Evolutionary conservation across 2,329 filamentous ascomycete genomes (phyloP), one percentile per base, ranked within the genome.

Genomic region (Emergomyces africanus): DNA sequence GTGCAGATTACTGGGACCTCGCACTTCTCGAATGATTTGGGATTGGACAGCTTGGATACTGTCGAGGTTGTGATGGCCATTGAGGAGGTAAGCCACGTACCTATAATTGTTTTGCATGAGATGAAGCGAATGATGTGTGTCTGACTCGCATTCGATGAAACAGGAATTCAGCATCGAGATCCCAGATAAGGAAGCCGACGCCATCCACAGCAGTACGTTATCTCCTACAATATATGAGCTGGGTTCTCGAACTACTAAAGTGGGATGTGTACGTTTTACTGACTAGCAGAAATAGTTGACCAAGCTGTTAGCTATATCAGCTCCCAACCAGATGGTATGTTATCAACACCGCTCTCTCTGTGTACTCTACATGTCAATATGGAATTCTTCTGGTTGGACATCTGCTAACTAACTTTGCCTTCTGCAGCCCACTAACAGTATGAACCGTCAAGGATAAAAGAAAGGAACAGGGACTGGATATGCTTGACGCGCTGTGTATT

Each of bases 31-130:
- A 97, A 96, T 76, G 92, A 99, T 78, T 88, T 99, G 64, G 94
- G 91, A 66, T 81, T 99, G 70, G 94, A 99, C 81, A 95, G 88
- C 78, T 83, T 99, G 76, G 94, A 99, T 76, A 96, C 94, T 64
- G 94, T 99, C 64, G 94, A 99, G 82, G 94, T 99, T 66, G 94
- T 99, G 69, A 99, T 99, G 94, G 94, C 94, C 66, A 97, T 99
- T 78, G 94, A 99, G 83, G 94, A 99, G 86, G 88, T 90, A 77
- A 65, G 64, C 60, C 62, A 30, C 18, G 25, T 18, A 44, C 15
- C n/a, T 53, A 15, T 37, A 23, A 37, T 35, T 37, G 18, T 35
- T 53, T n/a, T 23, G n/a, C 50, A 23, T 12, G n/a, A 35, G 3
- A 35, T 37, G 10, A 37, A 37, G 12, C 15, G 20, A 14, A 20